These are phyloP conservation scores for Crataegus laevigata DNA, from an alignment of 306 rosid species.

Conservation along the genomic window DNA sequence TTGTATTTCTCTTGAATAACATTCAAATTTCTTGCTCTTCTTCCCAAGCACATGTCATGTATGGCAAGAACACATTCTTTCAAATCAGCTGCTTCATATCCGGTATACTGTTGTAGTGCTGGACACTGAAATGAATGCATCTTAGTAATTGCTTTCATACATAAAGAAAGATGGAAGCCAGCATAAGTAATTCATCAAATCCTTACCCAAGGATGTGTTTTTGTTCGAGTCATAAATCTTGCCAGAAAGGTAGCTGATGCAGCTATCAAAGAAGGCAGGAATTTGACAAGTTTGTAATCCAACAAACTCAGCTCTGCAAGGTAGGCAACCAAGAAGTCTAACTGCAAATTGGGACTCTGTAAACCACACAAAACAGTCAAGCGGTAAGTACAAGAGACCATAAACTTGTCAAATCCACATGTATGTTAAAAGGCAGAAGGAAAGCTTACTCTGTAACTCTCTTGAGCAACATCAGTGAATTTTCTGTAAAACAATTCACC, in stretches of 20 bases:
- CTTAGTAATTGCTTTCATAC: not conserved
- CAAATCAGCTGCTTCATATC: conserved; percentile 56
- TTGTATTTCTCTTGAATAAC: conserved; percentile 81
- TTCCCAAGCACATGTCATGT: conserved; percentile 68
- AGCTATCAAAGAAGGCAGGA: conserved; percentile 83
- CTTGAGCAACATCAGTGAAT: conserved; percentile 44
- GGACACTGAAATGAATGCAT: conserved; percentile 35
- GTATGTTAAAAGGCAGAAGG: too few species aligned
- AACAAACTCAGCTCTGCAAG: conserved; percentile 82
- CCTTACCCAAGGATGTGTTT: conserved; percentile 76
- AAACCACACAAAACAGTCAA: conserved; percentile 2
- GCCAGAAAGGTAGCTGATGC: conserved; percentile 70
- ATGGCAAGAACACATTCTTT: conserved; percentile 53
- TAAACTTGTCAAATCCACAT: not conserved
- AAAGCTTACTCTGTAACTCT: conserved; percentile 38
- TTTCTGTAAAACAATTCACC: conserved; percentile 41
- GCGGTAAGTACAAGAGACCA: conserved; percentile 9
- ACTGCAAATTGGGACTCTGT: conserved; percentile 43
- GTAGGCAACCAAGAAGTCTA: conserved; percentile 62
- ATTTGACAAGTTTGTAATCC: conserved; percentile 71
- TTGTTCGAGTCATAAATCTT: conserved; percentile 45
- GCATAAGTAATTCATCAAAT: not conserved
- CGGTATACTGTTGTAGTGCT: conserved; percentile 35
- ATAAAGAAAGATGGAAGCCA: too few species aligned
- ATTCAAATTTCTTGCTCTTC: conserved; percentile 58